Conservation (phyloP, 768 basidiomycete genomes). For the Trametes cinnabarina region DNA sequence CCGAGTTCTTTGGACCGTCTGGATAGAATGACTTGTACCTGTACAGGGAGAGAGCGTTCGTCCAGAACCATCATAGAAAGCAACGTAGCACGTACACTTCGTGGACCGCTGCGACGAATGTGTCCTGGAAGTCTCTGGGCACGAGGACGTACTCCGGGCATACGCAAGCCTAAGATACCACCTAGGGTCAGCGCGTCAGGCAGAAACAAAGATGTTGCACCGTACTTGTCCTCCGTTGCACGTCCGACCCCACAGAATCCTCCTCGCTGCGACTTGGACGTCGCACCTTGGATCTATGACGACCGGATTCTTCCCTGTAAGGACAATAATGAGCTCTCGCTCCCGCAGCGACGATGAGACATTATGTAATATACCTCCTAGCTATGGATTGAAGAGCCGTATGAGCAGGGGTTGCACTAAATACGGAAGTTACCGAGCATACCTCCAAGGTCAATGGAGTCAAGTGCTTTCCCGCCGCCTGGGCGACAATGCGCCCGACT, state of each 20-base stretch:
- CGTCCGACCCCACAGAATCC: constrained; percentile 77
- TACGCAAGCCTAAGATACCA: constrained; percentile 56
- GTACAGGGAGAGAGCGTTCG: not conserved
- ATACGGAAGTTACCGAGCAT: constrained; percentile 39
- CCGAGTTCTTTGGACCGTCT: constrained; percentile 34
- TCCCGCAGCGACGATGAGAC: constrained; percentile 32
- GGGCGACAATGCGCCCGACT: constrained; percentile 64
- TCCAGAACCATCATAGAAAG: not conserved
- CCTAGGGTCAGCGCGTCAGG: constrained; percentile 19
- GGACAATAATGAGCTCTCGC: no score
- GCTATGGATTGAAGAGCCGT: no score
- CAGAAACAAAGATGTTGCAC: not conserved
- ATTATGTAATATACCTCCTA: constrained; percentile 26
- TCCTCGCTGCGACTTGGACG: constrained; percentile 57
- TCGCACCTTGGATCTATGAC: constrained; percentile 58
- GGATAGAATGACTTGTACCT: constrained; percentile 61
- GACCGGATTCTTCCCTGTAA: constrained; percentile 65
- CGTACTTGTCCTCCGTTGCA: constrained; percentile 62
- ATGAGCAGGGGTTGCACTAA: no score
- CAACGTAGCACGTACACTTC: constrained; percentile 36
- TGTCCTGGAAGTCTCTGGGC: constrained; percentile 37
- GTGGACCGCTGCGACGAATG: constrained; percentile 39
- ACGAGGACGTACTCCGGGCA: constrained; percentile 56
- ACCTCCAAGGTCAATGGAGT: constrained; percentile 66
- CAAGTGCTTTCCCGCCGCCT: constrained; percentile 76